Percentiles rank a stretch among this genome's conserved stretches.
phyloP scores from a whole-genome alignment of 805 yeast genomes.

The Saccharomycopsis sp. region DNA sequence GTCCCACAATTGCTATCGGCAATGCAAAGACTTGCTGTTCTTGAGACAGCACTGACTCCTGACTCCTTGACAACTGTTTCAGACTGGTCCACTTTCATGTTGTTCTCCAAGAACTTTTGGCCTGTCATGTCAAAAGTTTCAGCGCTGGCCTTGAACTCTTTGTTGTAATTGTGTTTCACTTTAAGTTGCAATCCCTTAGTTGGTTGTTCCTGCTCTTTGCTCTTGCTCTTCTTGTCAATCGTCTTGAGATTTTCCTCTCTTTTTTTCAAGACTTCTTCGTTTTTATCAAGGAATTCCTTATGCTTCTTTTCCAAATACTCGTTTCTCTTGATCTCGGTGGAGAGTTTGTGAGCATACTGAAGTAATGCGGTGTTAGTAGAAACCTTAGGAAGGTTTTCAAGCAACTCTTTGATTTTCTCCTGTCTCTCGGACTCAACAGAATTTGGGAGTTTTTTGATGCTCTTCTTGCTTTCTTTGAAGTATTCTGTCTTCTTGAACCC shows the following conservation, averaged over 20 bases:
- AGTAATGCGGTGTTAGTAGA: slow-evolving; percentile 20
- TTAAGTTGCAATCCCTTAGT: not conserved
- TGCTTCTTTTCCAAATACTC: slow-evolving; percentile 16
- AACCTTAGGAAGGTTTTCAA: slow-evolving; percentile 18
- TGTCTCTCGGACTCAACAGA: slow-evolving; percentile 11
- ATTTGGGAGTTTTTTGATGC: slow-evolving; percentile 7
- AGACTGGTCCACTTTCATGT: not conserved
- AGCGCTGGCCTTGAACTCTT: slow-evolving; percentile 1
- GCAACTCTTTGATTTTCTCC: slow-evolving; percentile 10
- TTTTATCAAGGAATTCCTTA: slow-evolving; percentile 11
- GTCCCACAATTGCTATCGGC: slow-evolving; percentile 17
- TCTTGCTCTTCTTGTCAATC: not conserved
- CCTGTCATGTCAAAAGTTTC: slow-evolving; percentile 3
- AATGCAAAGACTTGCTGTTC: slow-evolving; percentile 16
- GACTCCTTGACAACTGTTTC: slow-evolving; percentile 2
- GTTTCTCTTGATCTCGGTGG: slow-evolving; percentile 15
- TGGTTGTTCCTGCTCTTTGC: not conserved
- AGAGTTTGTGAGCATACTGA: slow-evolving; percentile 19
- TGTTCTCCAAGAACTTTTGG: slow-evolving; percentile 11
- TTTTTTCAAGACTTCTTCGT: not conserved
- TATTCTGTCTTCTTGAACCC: slow-evolving; percentile 18
- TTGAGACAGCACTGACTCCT: slow-evolving; percentile 1
- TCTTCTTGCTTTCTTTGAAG: slow-evolving; percentile 8
- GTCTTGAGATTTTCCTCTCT: not conserved
- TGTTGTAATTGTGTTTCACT: slow-evolving; percentile 7